These are phyloP conservation scores for Trypanosoma platydactyli DNA, from an alignment of 208 protist species.

Conservation along the genomic window DNA sequence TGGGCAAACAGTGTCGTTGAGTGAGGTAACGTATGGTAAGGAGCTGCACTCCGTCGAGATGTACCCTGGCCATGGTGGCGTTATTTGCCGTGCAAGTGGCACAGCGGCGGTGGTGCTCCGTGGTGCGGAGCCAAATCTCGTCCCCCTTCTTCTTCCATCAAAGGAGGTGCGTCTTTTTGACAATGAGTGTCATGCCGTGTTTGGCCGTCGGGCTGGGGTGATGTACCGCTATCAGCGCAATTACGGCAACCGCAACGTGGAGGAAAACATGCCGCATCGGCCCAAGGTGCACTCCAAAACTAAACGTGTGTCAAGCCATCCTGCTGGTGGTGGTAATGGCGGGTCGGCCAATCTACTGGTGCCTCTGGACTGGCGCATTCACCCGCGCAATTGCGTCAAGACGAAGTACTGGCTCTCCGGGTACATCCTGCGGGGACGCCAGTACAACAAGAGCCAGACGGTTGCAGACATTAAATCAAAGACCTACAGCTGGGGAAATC, in stretches of 20 bases:
- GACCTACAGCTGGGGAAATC: slow-evolving; percentile 91
- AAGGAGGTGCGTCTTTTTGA: slow-evolving; percentile 93
- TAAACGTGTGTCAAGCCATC: slow-evolving; percentile 86
- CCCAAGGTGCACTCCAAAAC: slow-evolving; percentile 85
- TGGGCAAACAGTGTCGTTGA: slow-evolving; percentile 85
- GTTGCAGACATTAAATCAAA: slow-evolving; percentile 90
- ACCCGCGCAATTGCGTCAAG: slow-evolving; percentile 87
- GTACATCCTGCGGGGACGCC: slow-evolving; percentile 86
- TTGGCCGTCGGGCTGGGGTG: slow-evolving; percentile 84
- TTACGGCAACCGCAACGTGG: slow-evolving; percentile 67
- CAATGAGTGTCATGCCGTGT: slow-evolving; percentile 80
- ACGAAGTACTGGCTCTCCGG: slow-evolving; percentile 93
- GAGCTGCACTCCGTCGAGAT: slow-evolving; percentile 91
- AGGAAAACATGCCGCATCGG: slow-evolving; percentile 82
- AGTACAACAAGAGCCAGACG: slow-evolving; percentile 85
- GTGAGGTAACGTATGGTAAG: slow-evolving; percentile 90
- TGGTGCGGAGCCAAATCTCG: slow-evolving; percentile 84
- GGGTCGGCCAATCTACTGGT: slow-evolving; percentile 82
- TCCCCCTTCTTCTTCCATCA: slow-evolving; percentile 88
- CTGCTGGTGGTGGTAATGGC: slow-evolving; percentile 88
- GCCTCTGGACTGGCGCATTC: slow-evolving; percentile 90
- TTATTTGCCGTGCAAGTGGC: slow-evolving; percentile 81
- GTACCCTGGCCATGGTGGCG: slow-evolving; percentile 88
- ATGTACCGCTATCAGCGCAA: slow-evolving; percentile 90
- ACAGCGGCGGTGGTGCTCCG: slow-evolving; percentile 86